These are phyloP conservation scores for Xylogone sp. DNA, from an alignment of 2,329 filamentous ascomycete species.

Conservation along the genomic window DNA sequence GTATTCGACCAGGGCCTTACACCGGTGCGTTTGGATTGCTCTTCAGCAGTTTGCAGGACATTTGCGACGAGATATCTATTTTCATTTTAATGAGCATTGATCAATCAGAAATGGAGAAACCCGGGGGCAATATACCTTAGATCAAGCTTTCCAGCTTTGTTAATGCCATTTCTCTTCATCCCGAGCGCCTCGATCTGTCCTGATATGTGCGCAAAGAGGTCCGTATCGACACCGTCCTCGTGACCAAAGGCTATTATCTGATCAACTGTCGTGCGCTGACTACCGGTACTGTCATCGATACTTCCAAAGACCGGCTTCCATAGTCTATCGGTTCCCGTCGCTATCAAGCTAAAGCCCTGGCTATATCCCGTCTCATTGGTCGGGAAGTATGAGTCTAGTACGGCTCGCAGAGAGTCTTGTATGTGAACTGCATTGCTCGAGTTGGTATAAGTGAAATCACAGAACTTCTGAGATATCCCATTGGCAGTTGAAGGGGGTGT, in stretches of 20 bases:
- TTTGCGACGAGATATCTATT: slow-evolving; percentile 55
- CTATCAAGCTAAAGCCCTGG: slow-evolving; percentile 43
- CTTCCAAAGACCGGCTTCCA: slow-evolving; percentile 29
- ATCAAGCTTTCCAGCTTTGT: slow-evolving; percentile 53
- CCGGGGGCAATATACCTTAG: slow-evolving; percentile 42
- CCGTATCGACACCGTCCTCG: slow-evolving; percentile 49
- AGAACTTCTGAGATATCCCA: slow-evolving; percentile 33
- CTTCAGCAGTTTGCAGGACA: slow-evolving; percentile 55
- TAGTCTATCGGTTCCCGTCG: slow-evolving; percentile 41
- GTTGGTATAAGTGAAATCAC: slow-evolving; percentile 38
- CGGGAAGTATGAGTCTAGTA: slow-evolving; percentile 49
- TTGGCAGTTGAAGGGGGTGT: slow-evolving; percentile 4
- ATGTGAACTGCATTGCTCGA: slow-evolving; percentile 47
- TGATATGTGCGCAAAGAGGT: slow-evolving; percentile 44
- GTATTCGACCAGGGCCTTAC: slow-evolving; percentile 53
- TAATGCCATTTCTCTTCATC: slow-evolving; percentile 43
- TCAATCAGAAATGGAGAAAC: slow-evolving; percentile 5
- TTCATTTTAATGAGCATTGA: neutral
- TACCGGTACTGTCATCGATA: slow-evolving; percentile 12
- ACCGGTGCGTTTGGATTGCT: slow-evolving; percentile 43
- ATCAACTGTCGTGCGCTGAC: slow-evolving; percentile 42
- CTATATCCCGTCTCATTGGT: slow-evolving; percentile 42
- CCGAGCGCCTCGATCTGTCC: slow-evolving; percentile 53
- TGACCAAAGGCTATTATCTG: slow-evolving; percentile 58
- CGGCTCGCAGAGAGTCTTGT: slow-evolving; percentile 53